Evolutionary conservation across 2,329 filamentous ascomycete genomes (phyloP).

Genomic region (Aspergillus tanneri): DNA sequence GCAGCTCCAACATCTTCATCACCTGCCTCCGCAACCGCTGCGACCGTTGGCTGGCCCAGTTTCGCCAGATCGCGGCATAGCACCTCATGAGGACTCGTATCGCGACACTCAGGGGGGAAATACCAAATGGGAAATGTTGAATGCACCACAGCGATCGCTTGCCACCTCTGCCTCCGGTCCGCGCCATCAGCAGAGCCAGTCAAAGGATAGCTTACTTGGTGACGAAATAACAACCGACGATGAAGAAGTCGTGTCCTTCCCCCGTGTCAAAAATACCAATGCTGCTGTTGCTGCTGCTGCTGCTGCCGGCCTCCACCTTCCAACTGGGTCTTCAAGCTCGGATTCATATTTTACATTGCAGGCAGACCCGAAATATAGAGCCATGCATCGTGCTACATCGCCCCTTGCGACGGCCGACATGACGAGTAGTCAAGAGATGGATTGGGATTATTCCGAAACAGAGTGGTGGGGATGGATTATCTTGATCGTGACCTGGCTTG

Average conservation of each 20-base stretch:
- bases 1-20: conserved; percentile 12
- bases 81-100: conserved; percentile 18
- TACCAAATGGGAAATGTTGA: conserved; percentile 19
- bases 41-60: conserved; percentile 14
- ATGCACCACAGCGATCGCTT: conserved; percentile 15
- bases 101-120: conserved; percentile 9
- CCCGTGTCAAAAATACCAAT: conserved; percentile 46
- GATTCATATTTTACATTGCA: conserved; percentile 62
- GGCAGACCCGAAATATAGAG: conserved; percentile 35
- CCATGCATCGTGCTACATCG: conserved; percentile 37
- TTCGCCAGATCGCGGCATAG: conserved; percentile 13
- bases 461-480: conserved; percentile 99
- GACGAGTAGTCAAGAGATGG: conserved; percentile 44
- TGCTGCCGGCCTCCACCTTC: conserved; percentile 27
- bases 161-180: conserved; percentile 22
- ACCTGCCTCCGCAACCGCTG: conserved; percentile 14
- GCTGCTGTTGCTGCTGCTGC: conserved; percentile 15
- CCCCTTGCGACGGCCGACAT: conserved; percentile 38
- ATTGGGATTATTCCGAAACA: conserved; percentile 89
- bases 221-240: conserved; percentile 79
- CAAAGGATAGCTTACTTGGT: conserved; percentile 57
- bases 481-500: conserved; percentile 84
- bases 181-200: conserved; percentile 39
- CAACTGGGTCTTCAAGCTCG: conserved; percentile 55
- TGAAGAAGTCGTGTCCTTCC: conserved; percentile 71